Evolutionary conservation across 768 basidiomycete genomes (phyloP).

Genomic region (Lactarius quietus): DNA sequence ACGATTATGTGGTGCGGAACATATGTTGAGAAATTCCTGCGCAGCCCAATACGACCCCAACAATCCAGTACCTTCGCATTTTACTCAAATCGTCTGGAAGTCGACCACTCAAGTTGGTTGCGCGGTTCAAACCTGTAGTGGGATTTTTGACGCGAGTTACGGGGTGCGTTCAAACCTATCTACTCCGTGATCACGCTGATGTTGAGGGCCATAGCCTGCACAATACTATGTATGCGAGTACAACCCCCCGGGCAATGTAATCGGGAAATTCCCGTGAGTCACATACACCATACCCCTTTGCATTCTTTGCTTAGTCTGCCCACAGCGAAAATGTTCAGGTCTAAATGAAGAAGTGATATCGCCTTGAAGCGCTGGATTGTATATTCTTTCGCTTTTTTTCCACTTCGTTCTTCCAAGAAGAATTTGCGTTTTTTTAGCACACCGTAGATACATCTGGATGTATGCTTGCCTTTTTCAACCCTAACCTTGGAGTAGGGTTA

Average conservation of each 20-base stretch:
- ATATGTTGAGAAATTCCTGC: not conserved
- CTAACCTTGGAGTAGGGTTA: conserved; percentile 15
- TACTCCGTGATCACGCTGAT: conserved; percentile 2
- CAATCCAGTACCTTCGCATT: conserved; percentile 61
- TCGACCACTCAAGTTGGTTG: conserved; percentile 59
- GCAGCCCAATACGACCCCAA: conserved; percentile 53
- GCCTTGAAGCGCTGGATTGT: not conserved
- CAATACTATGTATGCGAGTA: conserved; percentile 71
- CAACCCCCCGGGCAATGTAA: conserved; percentile 58
- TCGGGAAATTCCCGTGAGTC: conserved; percentile 57
- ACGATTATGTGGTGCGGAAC: not conserved
- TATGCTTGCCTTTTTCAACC: not conserved
- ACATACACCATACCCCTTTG: not conserved
- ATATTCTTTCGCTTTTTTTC: not conserved
- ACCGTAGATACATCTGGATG: conserved; percentile 22
- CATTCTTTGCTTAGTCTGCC: not conserved
- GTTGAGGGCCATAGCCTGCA: conserved; percentile 40
- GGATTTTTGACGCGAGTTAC: conserved; percentile 51
- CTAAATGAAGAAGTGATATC: conserved; percentile 12
- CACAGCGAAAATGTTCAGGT: conserved; percentile 34
- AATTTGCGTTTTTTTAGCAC: not conserved
- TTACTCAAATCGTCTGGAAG: conserved; percentile 79
- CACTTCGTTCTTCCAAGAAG: not conserved
- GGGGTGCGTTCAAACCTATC: conserved; percentile 41
- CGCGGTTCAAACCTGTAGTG: conserved; percentile 47